A percentile compares a stretch with the other conserved stretches of the same genome.
Evolutionary conservation across 257 asterid species (phyloP).

Genomic region (Jacaranda mimosifolia): DNA sequence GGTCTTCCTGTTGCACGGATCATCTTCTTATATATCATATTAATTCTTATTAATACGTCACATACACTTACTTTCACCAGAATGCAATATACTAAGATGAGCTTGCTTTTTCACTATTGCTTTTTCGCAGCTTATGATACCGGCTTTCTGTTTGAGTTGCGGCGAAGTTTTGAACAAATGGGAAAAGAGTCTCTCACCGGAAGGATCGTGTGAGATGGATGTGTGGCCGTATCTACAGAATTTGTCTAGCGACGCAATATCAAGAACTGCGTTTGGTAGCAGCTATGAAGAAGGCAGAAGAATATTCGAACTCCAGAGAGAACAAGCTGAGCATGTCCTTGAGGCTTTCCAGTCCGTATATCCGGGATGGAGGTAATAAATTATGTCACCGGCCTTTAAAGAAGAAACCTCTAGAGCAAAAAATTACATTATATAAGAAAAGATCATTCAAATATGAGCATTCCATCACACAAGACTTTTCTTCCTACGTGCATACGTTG

Average conservation of each 20-base stretch:
- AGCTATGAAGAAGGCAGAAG: conserved; percentile 57
- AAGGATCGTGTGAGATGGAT: conserved; percentile 54
- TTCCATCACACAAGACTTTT: background rate
- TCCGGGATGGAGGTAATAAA: conserved; percentile 57
- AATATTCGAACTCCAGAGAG: conserved; percentile 54
- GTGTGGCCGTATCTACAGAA: conserved; percentile 59
- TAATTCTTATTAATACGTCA: background rate
- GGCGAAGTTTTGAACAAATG: conserved; percentile 52
- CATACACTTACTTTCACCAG: background rate
- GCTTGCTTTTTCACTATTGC: background rate
- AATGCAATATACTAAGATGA: no score
- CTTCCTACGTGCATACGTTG: no score
- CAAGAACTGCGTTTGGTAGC: conserved; percentile 71
- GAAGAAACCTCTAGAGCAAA: background rate
- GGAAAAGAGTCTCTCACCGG: conserved; percentile 42
- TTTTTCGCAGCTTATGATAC: conserved; percentile 53
- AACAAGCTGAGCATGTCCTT: conserved; percentile 40
- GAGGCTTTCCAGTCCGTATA: conserved; percentile 37
- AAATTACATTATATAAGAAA: background rate
- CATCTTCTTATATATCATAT: background rate
- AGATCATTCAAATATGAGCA: background rate
- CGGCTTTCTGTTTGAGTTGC: conserved; percentile 55
- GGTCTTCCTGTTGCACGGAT: conserved; percentile 33
- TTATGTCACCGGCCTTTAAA: background rate
- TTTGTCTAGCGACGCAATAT: conserved; percentile 52